A percentile compares a stretch with the other conserved stretches of the same genome.
These are phyloP conservation scores for Avena atlantica DNA, from an alignment of 176 grass and related monocot species.

Conservation along the genomic window DNA sequence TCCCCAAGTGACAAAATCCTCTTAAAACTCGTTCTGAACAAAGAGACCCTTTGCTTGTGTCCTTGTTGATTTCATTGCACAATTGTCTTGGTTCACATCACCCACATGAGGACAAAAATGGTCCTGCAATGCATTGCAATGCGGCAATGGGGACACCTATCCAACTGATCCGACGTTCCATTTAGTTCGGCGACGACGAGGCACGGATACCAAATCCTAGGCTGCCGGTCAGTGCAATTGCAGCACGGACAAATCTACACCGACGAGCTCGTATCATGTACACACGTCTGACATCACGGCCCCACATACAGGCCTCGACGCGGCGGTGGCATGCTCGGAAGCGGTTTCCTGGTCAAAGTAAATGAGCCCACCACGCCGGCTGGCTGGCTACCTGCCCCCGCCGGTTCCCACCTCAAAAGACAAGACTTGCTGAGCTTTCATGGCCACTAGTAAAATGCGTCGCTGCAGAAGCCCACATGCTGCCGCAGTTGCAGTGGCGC, in stretches of 20 bases:
- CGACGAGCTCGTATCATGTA: neutral
- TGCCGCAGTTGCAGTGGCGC: neutral
- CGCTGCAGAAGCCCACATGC: slow-evolving; percentile 37
- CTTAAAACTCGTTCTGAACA: too few species aligned
- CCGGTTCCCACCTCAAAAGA: slow-evolving; percentile 35
- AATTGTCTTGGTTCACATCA: neutral
- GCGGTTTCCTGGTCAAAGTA: slow-evolving; percentile 31
- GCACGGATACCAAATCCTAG: neutral
- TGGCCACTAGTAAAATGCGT: slow-evolving; percentile 1
- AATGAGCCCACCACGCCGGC: slow-evolving; percentile 30
- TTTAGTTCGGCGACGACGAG: neutral
- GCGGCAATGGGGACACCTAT: neutral
- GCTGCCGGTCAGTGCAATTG: neutral
- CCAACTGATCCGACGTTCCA: neutral
- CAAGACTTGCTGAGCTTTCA: slow-evolving; percentile 24
- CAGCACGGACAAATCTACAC: neutral
- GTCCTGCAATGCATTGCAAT: neutral
- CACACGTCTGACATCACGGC: neutral
- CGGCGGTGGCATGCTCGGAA: neutral
- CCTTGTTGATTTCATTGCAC: neutral
- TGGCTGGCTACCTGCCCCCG: neutral
- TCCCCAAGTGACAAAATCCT: too few species aligned
- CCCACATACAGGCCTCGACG: neutral
- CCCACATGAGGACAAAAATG: neutral
- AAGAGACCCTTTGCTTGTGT: neutral